phyloP scores from a whole-genome alignment of 805 yeast species.

The Candida germanica region DNA sequence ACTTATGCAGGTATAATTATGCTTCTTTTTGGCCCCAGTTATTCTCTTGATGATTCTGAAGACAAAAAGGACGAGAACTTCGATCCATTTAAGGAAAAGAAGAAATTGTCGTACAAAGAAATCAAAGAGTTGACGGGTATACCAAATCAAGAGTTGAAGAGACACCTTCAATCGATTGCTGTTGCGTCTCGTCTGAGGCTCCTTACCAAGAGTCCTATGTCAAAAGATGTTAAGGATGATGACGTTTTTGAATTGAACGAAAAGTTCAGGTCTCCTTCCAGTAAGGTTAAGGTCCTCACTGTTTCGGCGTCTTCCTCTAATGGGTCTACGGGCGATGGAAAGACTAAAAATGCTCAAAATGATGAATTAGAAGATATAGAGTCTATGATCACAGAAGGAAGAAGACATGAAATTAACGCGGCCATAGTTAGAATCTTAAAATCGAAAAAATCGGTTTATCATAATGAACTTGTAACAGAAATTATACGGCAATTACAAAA shows the following conservation, averaged over 20 bases:
- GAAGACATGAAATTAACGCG: conserved; percentile 73
- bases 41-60: conserved; percentile 24
- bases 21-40: conserved; percentile 56
- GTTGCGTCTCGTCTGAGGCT: conserved; percentile 79
- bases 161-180: conserved; percentile 80
- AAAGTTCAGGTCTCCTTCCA: conserved; percentile 62
- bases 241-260: conserved; percentile 70
- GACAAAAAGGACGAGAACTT: neutral
- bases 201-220: conserved; percentile 70
- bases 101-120: conserved; percentile 55
- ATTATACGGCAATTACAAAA: conserved; percentile 55
- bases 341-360: conserved; percentile 36
- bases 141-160: conserved; percentile 66
- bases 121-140: conserved; percentile 66
- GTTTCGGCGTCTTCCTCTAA: conserved; percentile 34
- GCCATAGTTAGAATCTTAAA: conserved; percentile 89
- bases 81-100: conserved; percentile 48
- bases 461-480: conserved; percentile 66
- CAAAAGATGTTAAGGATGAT: conserved; percentile 59
- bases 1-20: conserved; percentile 78
- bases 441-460: conserved; percentile 57
- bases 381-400: conserved; percentile 56
- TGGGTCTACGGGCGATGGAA: conserved; percentile 7
- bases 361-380: conserved; percentile 53
- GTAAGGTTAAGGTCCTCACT: conserved; percentile 72